A percentile compares a stretch with the other conserved stretches of the same genome.
Conservation (phyloP, 2,329 filamentous ascomycete genomes). For the Cercospora canescens region DNA sequence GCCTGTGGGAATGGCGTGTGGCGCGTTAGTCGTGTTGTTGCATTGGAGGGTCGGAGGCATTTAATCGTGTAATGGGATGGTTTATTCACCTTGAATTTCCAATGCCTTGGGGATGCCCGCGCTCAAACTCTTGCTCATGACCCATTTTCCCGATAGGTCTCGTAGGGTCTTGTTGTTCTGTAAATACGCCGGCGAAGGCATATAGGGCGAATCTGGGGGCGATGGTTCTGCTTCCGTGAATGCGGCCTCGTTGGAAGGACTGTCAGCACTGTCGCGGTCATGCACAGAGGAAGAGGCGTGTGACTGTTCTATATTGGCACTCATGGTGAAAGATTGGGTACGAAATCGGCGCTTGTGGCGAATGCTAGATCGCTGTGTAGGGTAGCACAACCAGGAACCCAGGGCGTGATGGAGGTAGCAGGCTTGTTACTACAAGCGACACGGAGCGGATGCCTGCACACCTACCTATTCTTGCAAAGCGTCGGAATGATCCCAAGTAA, state of each 20-base stretch:
- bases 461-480: neutral
- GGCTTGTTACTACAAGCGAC: too few relatives aligned
- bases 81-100: neutral
- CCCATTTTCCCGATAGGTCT: constrained; percentile 10
- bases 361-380: neutral
- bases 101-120: neutral
- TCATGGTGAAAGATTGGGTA: neutral
- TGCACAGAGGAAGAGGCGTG: neutral
- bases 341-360: neutral
- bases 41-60: too few relatives aligned
- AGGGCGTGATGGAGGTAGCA: neutral
- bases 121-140: neutral
- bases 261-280: neutral
- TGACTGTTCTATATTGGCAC: neutral
- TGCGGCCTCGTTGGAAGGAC: neutral
- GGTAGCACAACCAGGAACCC: neutral
- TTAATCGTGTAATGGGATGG: too few relatives aligned
- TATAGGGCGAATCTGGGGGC: neutral
- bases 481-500: neutral
- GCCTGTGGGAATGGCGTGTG: neutral
- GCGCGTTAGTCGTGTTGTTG: neutral
- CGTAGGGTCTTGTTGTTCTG: constrained; percentile 9
- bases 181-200: constrained; percentile 1
- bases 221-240: neutral
- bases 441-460: neutral